Evolutionary conservation across 192 early-diverging fungal genomes (phyloP), one percentile per base, ranked within the genome.

Genomic region (Coemansia reversa): DNA sequence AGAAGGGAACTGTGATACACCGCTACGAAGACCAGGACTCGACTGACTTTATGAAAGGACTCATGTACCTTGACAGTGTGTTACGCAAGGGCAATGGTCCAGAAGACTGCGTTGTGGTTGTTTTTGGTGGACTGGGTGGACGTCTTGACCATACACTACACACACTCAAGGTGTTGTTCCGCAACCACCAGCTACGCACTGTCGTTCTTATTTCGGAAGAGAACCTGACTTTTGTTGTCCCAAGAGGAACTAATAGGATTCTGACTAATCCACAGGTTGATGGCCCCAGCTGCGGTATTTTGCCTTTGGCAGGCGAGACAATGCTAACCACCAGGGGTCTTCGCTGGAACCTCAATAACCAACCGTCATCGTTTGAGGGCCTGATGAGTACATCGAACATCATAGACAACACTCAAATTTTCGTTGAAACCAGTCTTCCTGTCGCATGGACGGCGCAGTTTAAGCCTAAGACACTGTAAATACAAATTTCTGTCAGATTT

Each of bases 21-120:
- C 52, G 27, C 28, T 67, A 70, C 81, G 82, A 85, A 68, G 92
- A 82, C 51, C 86, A 67, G 45, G 56, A 66, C 63, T 92, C 42
- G 67, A 96, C 94, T 7, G 95, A 98, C 72, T 91, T 98, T 59
- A 91, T 91, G 86, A 98, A 98, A 74, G 92, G 92, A 58, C 81
- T 97, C 14, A 29, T 66, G 14, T 83, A 75, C 56, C 45, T 83
- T 7, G 77, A 83, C 64, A 55, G 23, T 32, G 66, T 48, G 2
- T 52, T 58, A 58, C 58, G 63, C 3, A 23, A 23, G 9, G 66
- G 52, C 25, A 35, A 49, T 7, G 53, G 58, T 39, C 8, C 67
- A 6, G 32, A 70, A 14, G 47, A 80, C 70, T 73, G 73, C 57
- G 84, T 86, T 25, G 77, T 93, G 6, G 75, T 96, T n/a, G 94